These are phyloP conservation scores for Talaromyces stipitatus DNA, from an alignment of 495 filamentous ascomycete genomes.

Conservation along the genomic window DNA sequence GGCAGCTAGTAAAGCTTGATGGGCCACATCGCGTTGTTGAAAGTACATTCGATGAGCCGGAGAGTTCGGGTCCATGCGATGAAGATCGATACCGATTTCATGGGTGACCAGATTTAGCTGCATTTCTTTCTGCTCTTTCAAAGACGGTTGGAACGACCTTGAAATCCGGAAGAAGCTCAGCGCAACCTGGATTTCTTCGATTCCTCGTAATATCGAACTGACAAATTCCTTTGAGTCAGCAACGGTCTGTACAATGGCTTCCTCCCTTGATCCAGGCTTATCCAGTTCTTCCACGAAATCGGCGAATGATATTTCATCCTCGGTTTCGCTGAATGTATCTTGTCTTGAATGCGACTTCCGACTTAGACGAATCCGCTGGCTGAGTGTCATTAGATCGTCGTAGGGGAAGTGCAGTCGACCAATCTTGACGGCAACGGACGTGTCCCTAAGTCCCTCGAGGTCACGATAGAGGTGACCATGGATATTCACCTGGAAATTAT, in stretches of 20 bases:
- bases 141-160: conserved; percentile 60
- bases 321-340: conserved; percentile 29
- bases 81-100: conserved; percentile 87
- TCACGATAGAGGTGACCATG: conserved; percentile 89
- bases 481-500: conserved; percentile 79
- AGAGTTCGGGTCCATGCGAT: conserved; percentile 86
- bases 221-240: conserved; percentile 91
- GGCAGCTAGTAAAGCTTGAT: conserved; percentile 88
- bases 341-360: conserved; percentile 22
- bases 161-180: conserved; percentile 87
- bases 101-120: conserved; percentile 88
- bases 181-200: conserved; percentile 94
- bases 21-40: conserved; percentile 81
- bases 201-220: conserved; percentile 80
- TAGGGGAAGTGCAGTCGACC: conserved; percentile 85
- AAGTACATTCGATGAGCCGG: conserved; percentile 99
- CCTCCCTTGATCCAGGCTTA: conserved; percentile 62
- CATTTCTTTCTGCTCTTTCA: conserved; percentile 57
- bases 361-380: conserved; percentile 39
- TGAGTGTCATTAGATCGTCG: conserved; percentile 68
- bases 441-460: conserved; percentile 80
- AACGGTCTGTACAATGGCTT: conserved; percentile 73
- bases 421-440: conserved; percentile 82
- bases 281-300: conserved; percentile 76
- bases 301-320: conserved; percentile 56